Conservation (phyloP, 805 yeast species). For the Naumovozyma castellii region DNA sequence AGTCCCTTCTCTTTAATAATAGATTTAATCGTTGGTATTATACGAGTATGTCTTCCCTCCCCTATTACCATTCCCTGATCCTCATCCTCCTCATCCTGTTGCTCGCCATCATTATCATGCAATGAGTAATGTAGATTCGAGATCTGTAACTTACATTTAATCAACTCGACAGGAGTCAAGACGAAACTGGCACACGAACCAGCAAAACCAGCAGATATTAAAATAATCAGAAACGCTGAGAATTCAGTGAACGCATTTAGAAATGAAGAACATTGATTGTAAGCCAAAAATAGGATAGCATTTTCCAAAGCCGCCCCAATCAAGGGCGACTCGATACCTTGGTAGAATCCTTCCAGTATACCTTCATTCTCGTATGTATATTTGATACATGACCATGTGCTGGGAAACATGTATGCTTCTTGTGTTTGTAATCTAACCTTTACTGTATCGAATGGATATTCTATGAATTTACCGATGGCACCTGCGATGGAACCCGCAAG, state of each 20-base stretch:
- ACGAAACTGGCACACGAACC: conserved; percentile 78
- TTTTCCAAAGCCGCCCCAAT: conserved; percentile 87
- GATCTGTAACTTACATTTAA: conserved; percentile 84
- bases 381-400: conserved; percentile 57
- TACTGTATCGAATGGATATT: conserved; percentile 87
- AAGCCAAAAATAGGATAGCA: conserved; percentile 66
- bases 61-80: not conserved
- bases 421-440: conserved; percentile 82
- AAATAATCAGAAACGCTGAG: conserved; percentile 36
- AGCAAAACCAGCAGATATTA: conserved; percentile 67
- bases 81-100: conserved; percentile 1
- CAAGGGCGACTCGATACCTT: conserved; percentile 70
- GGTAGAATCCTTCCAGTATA: conserved; percentile 57
- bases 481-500: conserved; percentile 49
- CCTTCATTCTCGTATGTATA: conserved; percentile 65
- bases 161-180: conserved; percentile 80
- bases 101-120: no score
- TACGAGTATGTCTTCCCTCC: conserved; percentile 23
- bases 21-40: conserved; percentile 32
- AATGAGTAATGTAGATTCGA: conserved; percentile 27
- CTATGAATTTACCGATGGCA: conserved; percentile 71
- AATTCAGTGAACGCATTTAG: conserved; percentile 22
- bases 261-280: conserved; percentile 39
- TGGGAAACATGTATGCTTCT: conserved; percentile 44
- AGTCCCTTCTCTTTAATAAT: conserved; percentile 51